These are phyloP conservation scores for Ogataea zsoltii DNA, from an alignment of 805 yeast species.

Conservation along the genomic window DNA sequence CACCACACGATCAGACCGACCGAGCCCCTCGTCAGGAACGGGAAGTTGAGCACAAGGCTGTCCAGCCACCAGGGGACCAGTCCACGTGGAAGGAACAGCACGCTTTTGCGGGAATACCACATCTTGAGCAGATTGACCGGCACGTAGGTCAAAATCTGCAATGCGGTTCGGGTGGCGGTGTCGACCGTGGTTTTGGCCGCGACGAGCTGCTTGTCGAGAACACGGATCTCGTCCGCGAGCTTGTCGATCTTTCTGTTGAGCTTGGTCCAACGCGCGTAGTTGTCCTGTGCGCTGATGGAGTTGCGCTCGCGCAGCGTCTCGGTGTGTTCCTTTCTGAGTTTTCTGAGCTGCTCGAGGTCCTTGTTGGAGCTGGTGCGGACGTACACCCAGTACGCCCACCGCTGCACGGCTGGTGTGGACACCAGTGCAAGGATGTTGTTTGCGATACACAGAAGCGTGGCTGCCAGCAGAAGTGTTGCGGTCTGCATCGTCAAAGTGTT, in stretches of 20 bases:
- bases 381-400: slow-evolving; percentile 15
- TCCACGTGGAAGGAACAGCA: slow-evolving; percentile 60
- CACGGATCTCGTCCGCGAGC: slow-evolving; percentile 51
- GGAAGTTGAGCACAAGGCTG: slow-evolving; percentile 51
- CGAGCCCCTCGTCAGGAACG: slow-evolving; percentile 62
- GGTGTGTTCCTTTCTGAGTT: slow-evolving; percentile 44
- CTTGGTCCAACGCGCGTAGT: slow-evolving; percentile 95
- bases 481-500: slow-evolving; percentile 12
- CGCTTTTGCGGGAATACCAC: slow-evolving; percentile 52
- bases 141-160: slow-evolving; percentile 43
- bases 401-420: slow-evolving; percentile 22
- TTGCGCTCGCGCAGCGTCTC: slow-evolving; percentile 53
- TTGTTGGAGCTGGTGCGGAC: slow-evolving; percentile 22
- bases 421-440: slow-evolving; percentile 44
- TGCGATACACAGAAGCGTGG: slow-evolving; percentile 38
- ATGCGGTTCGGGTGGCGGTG: slow-evolving; percentile 32
- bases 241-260: slow-evolving; percentile 71
- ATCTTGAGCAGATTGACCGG: slow-evolving; percentile 52
- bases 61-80: slow-evolving; percentile 60
- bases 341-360: slow-evolving; percentile 32
- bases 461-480: slow-evolving; percentile 34
- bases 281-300: slow-evolving; percentile 80
- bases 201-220: slow-evolving; percentile 41
- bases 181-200: slow-evolving; percentile 38
- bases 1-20: slow-evolving; percentile 62